Evolutionary conservation across 83 land plant species (phyloP), one percentile per base, ranked within the genome.

Genomic region (Isoetes engelmannii): DNA sequence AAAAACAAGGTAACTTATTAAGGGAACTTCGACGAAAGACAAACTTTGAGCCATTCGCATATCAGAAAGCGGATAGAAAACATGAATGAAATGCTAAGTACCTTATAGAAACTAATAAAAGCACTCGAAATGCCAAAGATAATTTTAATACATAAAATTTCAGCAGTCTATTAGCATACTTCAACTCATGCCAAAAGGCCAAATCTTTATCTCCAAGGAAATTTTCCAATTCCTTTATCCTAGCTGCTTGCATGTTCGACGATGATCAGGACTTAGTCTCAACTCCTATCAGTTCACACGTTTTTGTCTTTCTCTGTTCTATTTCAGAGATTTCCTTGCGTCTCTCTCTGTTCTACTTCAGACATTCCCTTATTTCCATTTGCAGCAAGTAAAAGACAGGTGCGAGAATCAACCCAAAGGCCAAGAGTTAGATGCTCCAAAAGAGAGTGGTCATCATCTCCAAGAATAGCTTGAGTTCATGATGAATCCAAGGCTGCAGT

Each of bases 151-250:
- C 45, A 21, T 18, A 7, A 28, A 44, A 0, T 12, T 45, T 48
- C 18, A 19, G 12, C 4, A 1, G 17, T 19, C 19, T 15, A 61
- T 46, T 61, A 28, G 43, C 57, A 50, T 72, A 86, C 89, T 86
- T 82, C 21, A 86, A 61, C 72, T 88, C 92, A 79, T 88, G 92
- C 92, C 86, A 88, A 59, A 85, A 88, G 59, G 61, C 19, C 15
- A 70, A 55, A 18, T 86, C 77, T 62, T 70, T 63, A 7, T 75
- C 79, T 37, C 68, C 71, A 47, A 88, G 75, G 72, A 83, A 88
- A 44, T 82, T 77, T 67, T 72, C 67, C 66, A 85, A 55, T 21
- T 80, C 74, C 17, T 72, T 63, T 7, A 81, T 55, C 51, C 64
- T 79, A 15, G 74, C 68, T 63, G 61, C 71, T 66, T 70, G n/a